Conservation (phyloP, 106 monocot species). For the Dioscorea dumetorum region DNA sequence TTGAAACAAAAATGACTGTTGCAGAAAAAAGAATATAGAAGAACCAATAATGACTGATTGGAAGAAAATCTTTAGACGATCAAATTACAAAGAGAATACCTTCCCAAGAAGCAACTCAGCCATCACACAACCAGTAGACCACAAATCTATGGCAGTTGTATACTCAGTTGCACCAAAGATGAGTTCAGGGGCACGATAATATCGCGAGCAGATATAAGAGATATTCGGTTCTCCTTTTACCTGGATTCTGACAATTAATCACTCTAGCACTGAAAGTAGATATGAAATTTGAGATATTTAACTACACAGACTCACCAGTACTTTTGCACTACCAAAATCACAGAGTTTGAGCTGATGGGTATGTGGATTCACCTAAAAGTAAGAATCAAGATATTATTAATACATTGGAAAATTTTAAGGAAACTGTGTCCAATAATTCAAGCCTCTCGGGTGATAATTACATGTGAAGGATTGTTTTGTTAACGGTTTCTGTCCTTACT, state of each 20-base stretch:
- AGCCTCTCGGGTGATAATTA: too few species aligned
- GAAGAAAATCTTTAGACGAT: neutral
- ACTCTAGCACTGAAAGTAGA: slow-evolving; percentile 6
- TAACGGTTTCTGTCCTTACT: too few species aligned
- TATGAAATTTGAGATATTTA: neutral
- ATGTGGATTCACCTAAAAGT: slow-evolving; percentile 55
- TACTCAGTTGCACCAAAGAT: slow-evolving; percentile 73
- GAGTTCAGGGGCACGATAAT: slow-evolving; percentile 85
- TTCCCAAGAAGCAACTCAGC: slow-evolving; percentile 49
- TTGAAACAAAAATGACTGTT: neutral
- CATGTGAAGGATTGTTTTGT: too few species aligned
- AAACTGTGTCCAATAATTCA: too few species aligned
- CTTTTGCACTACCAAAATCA: slow-evolving; percentile 96
- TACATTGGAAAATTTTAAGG: too few species aligned
- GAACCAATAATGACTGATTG: neutral
- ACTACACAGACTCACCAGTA: slow-evolving; percentile 41
- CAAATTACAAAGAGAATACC: slow-evolving; percentile 7
- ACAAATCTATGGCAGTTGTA: slow-evolving; percentile 48
- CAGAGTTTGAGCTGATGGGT: slow-evolving; percentile 84
- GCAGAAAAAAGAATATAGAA: neutral
- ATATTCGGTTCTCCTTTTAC: slow-evolving; percentile 88
- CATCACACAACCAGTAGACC: slow-evolving; percentile 59
- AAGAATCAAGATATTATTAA: neutral
- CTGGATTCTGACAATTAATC: slow-evolving; percentile 24
- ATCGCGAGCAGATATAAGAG: slow-evolving; percentile 91